Evolutionary conservation across 352 stramenopile species (phyloP), one percentile per base, ranked within the genome.

Genomic region (Pythium biforme): DNA sequence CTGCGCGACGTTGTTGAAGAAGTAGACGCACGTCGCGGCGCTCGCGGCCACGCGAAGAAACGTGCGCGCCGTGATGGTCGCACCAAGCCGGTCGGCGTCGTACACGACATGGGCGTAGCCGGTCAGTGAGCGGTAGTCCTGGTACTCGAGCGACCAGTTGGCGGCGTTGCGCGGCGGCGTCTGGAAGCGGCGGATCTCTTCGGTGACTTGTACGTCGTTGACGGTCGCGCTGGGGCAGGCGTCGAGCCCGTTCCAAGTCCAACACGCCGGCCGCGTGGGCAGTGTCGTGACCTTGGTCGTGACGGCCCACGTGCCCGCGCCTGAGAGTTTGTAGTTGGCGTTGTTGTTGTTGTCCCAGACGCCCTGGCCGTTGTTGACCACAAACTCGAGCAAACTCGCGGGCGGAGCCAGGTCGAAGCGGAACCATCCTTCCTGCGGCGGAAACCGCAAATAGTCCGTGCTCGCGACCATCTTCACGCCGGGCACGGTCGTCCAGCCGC

Each of bases 71-170:
- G 69, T 69, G 20, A 85, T 74, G 9, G 65, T 81, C 14, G 76
- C 76, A 3, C 72, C 76, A 26, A 41, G 68, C 3, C 74, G 69
- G 20, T 25, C 47, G 0, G 62, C 65, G 22, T 50, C 64, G 64
- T 86, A 86, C 15, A 73, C 59, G 1, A 83, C 76, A 27, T 81
- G 60, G 3, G 74, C 72, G 51, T 85, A 85, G 19, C 74, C 76
- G 1, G 45, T 33, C 15, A 68, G 46, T 54, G 40, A 74, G 17
- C 67, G 55, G 60, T 79, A 83, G 68, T 85, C 76, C 41, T 85
- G 76, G 65, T 74, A 81, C 20, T 72, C 50, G 2, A 49, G 19
- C 6, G 51, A 61, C 69, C 68, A 85, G 3, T 40, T 62, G 3
- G 58, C 59, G 2, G 69, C 31, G 45, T 86, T 78, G 41, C 72